Percentiles rank a stretch among this genome's conserved stretches.
phyloP scores from a whole-genome alignment of 2,329 filamentous ascomycete genomes.

The Verticillium nubilum region DNA sequence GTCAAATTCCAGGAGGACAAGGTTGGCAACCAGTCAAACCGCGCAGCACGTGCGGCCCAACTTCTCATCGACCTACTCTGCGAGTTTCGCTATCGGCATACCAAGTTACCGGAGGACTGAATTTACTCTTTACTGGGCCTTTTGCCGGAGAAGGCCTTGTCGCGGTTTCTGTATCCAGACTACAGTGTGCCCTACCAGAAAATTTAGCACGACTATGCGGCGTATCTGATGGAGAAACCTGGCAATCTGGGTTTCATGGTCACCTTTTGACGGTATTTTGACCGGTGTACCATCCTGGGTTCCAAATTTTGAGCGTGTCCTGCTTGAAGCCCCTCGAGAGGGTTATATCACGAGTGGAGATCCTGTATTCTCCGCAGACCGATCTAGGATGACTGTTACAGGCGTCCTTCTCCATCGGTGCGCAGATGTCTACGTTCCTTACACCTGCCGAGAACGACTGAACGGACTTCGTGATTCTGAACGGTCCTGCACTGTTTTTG shows the following conservation, averaged over 20 bases:
- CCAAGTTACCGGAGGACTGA: conserved; percentile 16
- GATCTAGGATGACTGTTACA: not conserved
- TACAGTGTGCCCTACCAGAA: not conserved
- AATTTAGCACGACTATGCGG: not conserved
- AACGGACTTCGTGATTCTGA: too few species aligned
- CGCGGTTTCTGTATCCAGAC: not conserved
- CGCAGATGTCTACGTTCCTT: not conserved
- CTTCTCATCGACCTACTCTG: not conserved
- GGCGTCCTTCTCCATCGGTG: not conserved
- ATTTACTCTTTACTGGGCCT: conserved; percentile 16
- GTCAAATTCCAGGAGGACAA: not conserved
- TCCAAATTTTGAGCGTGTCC: not conserved
- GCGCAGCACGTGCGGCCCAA: not conserved
- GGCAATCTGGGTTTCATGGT: not conserved
- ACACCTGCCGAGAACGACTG: too few species aligned
- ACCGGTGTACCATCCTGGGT: not conserved
- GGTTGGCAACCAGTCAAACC: not conserved
- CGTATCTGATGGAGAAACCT: not conserved
- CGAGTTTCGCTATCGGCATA: not conserved
- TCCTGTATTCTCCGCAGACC: not conserved
- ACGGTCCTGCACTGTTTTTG: too few species aligned
- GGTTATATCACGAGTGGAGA: not conserved
- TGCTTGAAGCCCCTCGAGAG: not conserved
- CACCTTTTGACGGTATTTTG: not conserved
- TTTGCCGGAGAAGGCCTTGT: not conserved